Base-by-base conservation (phyloP, 2,329 filamentous ascomycete genomes). In the Talaromyces sp. region DNA sequence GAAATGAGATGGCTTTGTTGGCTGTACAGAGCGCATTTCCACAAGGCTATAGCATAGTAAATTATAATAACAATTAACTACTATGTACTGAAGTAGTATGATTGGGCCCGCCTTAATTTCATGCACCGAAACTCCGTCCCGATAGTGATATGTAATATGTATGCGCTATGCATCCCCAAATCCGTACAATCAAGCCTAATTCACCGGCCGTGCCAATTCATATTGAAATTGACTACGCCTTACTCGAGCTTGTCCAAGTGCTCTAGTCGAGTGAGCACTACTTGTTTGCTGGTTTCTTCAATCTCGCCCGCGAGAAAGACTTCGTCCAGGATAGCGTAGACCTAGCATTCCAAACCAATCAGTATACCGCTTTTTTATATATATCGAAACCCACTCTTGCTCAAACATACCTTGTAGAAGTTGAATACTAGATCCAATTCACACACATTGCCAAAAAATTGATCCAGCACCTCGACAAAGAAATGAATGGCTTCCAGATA, bases 361-460 rank as follows among this genome's bases (percentile, higher is more conserved):
- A 46, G 43, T 27, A 46, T 45, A 33, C 29, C 13, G 3, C 14
- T 46, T 4, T n/a, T 13, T 16, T 16, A 27, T 37, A 42, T 58
- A 20, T 52, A 57, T n/a, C n/a, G n/a, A n/a, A n/a, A n/a, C n/a
- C n/a, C n/a, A 6, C 32, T 42, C 46, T 32, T 13, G 9, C 41
- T 24, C n/a, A 32, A 19, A 68, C 79, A 20, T 58, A 84, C 83
- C 79, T 87, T 87, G 71, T 87, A 87, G 61, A 87, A 87, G 63
- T 87, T 87, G 68, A 87, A 87, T 16, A 87, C 84, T 71, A 99
- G 79, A 77, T 99, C 94, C 72, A 99, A 81, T 80, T 99, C 94
- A 78, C 94, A 99, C 54, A 99, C 94, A 74, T 99, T 99, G 62
- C 94, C 94, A 74, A 99, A 99, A 78, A 99, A 99, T 68, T 92